Percentiles rank a stretch among this genome's conserved stretches.
These are phyloP conservation scores for Monosporascus sp. DNA, from an alignment of 2,329 filamentous ascomycete species.

Conservation along the genomic window DNA sequence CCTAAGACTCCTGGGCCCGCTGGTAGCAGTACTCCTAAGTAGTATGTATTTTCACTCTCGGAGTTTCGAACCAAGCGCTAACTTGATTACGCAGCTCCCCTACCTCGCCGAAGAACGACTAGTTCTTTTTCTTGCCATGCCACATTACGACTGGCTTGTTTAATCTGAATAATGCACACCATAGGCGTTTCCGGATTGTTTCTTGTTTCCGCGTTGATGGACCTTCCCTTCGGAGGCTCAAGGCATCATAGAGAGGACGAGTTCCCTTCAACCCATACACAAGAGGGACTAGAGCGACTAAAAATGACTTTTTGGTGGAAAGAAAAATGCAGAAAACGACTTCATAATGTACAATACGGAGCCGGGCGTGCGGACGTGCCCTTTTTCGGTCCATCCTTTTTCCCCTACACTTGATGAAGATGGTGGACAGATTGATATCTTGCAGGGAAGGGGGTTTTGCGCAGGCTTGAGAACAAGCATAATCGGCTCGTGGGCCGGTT, in stretches of 20 bases:
- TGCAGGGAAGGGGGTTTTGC: neutral
- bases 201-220: neutral
- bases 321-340: neutral
- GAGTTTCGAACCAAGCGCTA: neutral
- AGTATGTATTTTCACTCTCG: conserved; percentile 26
- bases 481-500: too few species aligned
- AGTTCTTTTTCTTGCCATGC: conserved; percentile 2
- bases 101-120: conserved; percentile 26
- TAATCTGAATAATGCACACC: conserved; percentile 22
- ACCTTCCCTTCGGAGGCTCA: conserved; percentile 1
- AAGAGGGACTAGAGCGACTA: too few species aligned
- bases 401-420: neutral
- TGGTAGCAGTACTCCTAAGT: conserved; percentile 33
- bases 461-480: too few species aligned
- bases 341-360: neutral
- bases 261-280: too few species aligned
- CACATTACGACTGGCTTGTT: conserved; percentile 4
- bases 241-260: conserved; percentile 12
- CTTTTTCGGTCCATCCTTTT: neutral
- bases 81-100: conserved; percentile 21
- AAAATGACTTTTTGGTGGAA: too few species aligned
- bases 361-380: neutral
- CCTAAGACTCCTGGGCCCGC: conserved; percentile 38
- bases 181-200: conserved; percentile 15
- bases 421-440: neutral